Base-by-base conservation (phyloP, 495 filamentous ascomycete genomes). In the Achaetomiella virescens region DNA sequence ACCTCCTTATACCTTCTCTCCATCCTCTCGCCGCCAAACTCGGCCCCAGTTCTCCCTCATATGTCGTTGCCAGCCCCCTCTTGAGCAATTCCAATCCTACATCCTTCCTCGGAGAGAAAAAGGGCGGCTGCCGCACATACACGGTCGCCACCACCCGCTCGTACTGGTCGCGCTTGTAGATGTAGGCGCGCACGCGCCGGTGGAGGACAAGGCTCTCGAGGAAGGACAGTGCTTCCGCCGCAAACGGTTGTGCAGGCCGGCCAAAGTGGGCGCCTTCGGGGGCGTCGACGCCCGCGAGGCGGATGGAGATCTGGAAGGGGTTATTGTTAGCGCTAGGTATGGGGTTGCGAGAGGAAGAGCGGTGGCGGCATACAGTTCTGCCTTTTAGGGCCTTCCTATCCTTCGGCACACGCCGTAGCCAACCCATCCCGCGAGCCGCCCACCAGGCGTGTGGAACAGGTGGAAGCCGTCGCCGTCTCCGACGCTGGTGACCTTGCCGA, bases 381-480 rank as follows among this genome's bases (percentile, higher is more conserved):
- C 84, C 84, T 65, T 82, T 87, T 54, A 95, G 67, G 27, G 85
- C 79, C 54, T 82, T 77, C 66, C 76, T 86, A 46, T 74, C 80
- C 10, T 59, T 79, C 2, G 91, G 90, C 2, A 96, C 81, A 44
- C 72, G 83, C 61, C 90, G 83, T 50, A 95, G 64, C 91, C 90
- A 96, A 12, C 85, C 95, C 95, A 98, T 47, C 93, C 93, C 12
- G 85, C 77, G 18, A 92, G 64, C 45, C 88, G 75, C 12, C 93
- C 93, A 12, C 95, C 93, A 0, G 93, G 93, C 0, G 90, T 96
- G 70, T 98, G 93, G 67, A 86, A 98, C 9, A 98, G 68, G 48
- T 90, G 83, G 67, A 98, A 97, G 59, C 90, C 90, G 66, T 98
- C 93, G 0, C 89, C 95, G 75, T 98, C 93, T 46, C 95, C 95